Evolutionary conservation across 176 grass and related monocot genomes (phyloP).

Genomic region (Urochloa ruziziensis): DNA sequence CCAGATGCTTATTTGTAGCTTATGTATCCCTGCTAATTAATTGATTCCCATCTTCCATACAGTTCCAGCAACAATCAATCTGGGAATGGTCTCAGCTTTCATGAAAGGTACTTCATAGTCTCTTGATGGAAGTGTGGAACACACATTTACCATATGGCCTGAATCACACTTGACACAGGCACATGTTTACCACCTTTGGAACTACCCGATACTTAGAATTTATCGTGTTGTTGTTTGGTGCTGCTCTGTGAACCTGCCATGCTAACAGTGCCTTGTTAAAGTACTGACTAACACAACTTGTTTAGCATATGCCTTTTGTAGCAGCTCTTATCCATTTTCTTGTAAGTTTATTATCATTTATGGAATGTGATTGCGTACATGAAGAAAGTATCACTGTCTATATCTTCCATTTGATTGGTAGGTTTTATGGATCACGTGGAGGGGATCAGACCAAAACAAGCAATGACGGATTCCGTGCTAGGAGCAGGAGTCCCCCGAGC

Average conservation of each 20-base stretch:
- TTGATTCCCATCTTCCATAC: constrained; percentile 6
- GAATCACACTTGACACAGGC: neutral
- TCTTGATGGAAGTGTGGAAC: neutral
- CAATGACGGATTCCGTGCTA: constrained; percentile 21
- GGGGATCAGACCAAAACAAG: constrained; percentile 30
- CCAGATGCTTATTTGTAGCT: constrained; percentile 9
- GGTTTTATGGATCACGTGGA: constrained; percentile 43
- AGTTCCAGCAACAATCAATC: constrained; percentile 33
- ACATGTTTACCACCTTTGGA: neutral
- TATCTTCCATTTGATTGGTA: constrained; percentile 4
- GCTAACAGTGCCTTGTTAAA: neutral
- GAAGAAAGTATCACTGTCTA: neutral
- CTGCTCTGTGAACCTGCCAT: neutral
- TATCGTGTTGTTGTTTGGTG: neutral
- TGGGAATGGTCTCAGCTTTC: constrained; percentile 50
- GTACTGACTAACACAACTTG: neutral
- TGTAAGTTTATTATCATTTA: neutral
- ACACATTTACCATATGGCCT: neutral
- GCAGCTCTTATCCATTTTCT: neutral
- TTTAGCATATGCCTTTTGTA: neutral
- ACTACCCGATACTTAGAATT: neutral
- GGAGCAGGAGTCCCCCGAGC: constrained; percentile 55
- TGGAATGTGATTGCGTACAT: neutral
- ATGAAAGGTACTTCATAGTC: constrained; percentile 42
- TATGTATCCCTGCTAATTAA: constrained; percentile 16